Conservation (phyloP, 192 early-diverging fungal species). For the Coemansia sp. region DNA sequence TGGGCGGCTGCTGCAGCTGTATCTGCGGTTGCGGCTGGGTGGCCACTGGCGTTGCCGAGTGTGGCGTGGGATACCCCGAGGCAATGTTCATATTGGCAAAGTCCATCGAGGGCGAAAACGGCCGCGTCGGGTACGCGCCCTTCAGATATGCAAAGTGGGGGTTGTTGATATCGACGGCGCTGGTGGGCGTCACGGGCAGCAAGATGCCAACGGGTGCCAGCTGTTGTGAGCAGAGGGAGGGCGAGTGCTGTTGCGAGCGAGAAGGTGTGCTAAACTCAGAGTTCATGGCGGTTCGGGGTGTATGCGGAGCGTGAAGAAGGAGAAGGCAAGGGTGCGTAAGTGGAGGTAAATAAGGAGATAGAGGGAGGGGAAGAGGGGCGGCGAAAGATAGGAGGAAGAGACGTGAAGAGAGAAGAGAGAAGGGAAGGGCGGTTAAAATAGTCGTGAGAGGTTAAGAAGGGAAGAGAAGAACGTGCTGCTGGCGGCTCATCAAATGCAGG, state of each 20-base stretch:
- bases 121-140: constrained; percentile 31
- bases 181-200: constrained; percentile 30
- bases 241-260: constrained; percentile 54
- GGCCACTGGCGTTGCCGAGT: constrained; percentile 34
- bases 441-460: not conserved
- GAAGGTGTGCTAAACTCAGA: constrained; percentile 47
- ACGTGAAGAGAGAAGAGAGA: not conserved
- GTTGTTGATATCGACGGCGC: constrained; percentile 34
- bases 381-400: constrained; percentile 6
- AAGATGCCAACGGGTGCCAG: constrained; percentile 20
- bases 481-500: constrained; percentile 15
- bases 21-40: constrained; percentile 22
- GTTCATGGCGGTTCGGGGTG: constrained; percentile 36
- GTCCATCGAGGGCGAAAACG: constrained; percentile 51
- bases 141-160: constrained; percentile 50
- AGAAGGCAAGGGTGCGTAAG: constrained; percentile 15
- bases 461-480: not conserved
- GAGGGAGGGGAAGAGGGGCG: constrained; percentile 4
- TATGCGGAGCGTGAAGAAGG: constrained; percentile 20
- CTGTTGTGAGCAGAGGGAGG: constrained; percentile 26
- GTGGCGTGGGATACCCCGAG: constrained; percentile 46
- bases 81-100: constrained; percentile 54
- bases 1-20: constrained; percentile 5
- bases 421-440: not conserved
- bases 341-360: constrained; percentile 7